These are phyloP conservation scores for Trametes hirsuta DNA, from an alignment of 1,284 basidiomycete genomes.

Conservation along the genomic window DNA sequence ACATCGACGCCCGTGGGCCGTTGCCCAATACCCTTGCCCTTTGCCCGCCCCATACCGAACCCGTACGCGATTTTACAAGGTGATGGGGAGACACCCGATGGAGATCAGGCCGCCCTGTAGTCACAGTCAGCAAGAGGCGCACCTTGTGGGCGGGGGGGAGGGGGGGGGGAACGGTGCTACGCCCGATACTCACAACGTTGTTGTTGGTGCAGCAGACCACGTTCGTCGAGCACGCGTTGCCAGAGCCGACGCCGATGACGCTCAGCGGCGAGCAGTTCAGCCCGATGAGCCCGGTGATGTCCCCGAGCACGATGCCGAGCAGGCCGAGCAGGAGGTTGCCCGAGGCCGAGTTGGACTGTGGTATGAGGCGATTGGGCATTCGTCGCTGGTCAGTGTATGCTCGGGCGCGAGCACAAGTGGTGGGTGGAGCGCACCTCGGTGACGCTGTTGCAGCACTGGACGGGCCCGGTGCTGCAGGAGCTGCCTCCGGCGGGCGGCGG, in stretches of 20 bases:
- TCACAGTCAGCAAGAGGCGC: background rate
- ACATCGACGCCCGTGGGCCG: background rate
- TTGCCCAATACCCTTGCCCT: background rate
- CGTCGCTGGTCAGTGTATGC: background rate
- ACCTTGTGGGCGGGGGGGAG: too few species aligned
- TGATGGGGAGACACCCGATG: slow-evolving; percentile 28
- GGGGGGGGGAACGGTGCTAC: background rate
- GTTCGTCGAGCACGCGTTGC: slow-evolving; percentile 24
- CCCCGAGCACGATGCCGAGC: slow-evolving; percentile 29
- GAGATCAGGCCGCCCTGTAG: slow-evolving; percentile 27
- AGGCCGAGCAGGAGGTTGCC: slow-evolving; percentile 21
- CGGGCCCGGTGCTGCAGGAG: slow-evolving; percentile 30
- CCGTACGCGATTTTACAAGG: background rate
- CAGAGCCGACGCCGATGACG: slow-evolving; percentile 30
- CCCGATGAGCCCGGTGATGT: slow-evolving; percentile 29
- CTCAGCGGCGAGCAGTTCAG: slow-evolving; percentile 33
- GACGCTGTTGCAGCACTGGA: slow-evolving; percentile 37
- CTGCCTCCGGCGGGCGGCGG: slow-evolving; percentile 19
- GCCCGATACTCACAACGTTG: slow-evolving; percentile 9
- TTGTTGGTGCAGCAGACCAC: slow-evolving; percentile 22
- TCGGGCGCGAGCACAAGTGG: background rate
- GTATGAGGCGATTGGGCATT: too few species aligned
- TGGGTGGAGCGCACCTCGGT: slow-evolving; percentile 14
- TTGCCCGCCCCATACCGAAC: background rate
- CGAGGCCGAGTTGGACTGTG: slow-evolving; percentile 14